phyloP scores from a whole-genome alignment of 148 eudicot genomes.

The Cornus florida region DNA sequence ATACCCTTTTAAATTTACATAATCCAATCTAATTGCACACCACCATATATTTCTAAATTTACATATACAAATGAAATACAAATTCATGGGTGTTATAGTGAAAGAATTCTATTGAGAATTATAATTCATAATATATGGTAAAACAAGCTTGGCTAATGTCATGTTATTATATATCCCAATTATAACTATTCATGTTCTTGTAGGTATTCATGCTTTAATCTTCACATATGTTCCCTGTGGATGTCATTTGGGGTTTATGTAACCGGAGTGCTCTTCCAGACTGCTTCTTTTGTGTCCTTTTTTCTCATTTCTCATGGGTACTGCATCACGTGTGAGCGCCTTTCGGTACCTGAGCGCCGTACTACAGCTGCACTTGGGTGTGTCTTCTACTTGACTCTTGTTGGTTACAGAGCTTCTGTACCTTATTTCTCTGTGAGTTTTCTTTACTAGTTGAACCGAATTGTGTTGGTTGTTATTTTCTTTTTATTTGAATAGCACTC shows the following conservation, averaged over 20 bases:
- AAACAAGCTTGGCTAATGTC: not conserved
- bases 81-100: not conserved
- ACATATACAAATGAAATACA: not conserved
- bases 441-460: not conserved
- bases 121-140: not conserved
- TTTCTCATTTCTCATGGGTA: constrained; percentile 88
- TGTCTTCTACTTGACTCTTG: constrained; percentile 82
- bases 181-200: constrained; percentile 5
- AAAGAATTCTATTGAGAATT: not conserved
- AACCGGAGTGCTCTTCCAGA: constrained; percentile 84
- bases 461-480: not conserved
- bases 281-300: constrained; percentile 83
- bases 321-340: constrained; percentile 89
- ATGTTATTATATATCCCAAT: not conserved
- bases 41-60: too few relatives aligned
- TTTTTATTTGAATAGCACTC: not conserved
- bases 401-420: constrained; percentile 89
- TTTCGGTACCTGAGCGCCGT: constrained; percentile 71
- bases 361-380: constrained; percentile 72
- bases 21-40: not conserved
- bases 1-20: not conserved
- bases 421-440: constrained; percentile 88
- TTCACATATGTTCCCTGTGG: constrained; percentile 85
- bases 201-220: constrained; percentile 89
- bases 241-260: constrained; percentile 93